Conservation (phyloP, 2,329 filamentous ascomycete species). For the Penicillium hordei region DNA sequence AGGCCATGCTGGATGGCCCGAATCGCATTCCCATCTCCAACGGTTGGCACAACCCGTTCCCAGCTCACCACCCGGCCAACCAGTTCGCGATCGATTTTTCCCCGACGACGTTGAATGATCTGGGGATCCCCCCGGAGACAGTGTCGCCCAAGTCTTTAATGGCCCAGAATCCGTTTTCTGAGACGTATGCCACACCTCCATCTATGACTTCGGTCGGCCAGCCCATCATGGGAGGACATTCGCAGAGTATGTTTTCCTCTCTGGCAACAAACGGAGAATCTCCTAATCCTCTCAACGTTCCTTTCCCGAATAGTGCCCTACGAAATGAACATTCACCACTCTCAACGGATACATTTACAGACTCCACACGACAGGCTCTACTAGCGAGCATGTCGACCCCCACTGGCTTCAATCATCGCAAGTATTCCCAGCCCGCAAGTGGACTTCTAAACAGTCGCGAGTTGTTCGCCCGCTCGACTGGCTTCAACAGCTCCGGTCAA, state of each 20-base stretch:
- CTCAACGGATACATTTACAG: slow-evolving; percentile 65
- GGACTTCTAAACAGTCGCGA: slow-evolving; percentile 48
- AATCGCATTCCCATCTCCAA: slow-evolving; percentile 60
- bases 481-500: slow-evolving; percentile 49
- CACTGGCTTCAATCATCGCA: slow-evolving; percentile 56
- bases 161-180: slow-evolving; percentile 66
- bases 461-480: slow-evolving; percentile 35
- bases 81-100: slow-evolving; percentile 75
- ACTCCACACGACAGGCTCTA: slow-evolving; percentile 63
- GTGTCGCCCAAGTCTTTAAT: slow-evolving; percentile 74
- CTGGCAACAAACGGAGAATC: slow-evolving; percentile 46
- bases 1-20: slow-evolving; percentile 80
- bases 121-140: slow-evolving; percentile 68
- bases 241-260: slow-evolving; percentile 52
- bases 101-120: slow-evolving; percentile 71
- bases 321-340: slow-evolving; percentile 61
- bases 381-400: slow-evolving; percentile 62
- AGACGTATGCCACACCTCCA: slow-evolving; percentile 76
- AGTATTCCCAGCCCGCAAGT: slow-evolving; percentile 60
- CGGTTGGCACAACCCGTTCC: slow-evolving; percentile 68
- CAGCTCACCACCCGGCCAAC: slow-evolving; percentile 65
- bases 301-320: slow-evolving; percentile 60
- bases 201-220: slow-evolving; percentile 73
- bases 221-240: slow-evolving; percentile 65
- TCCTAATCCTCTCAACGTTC: slow-evolving; percentile 49